Evolutionary conservation across 202 grass and related monocot genomes (phyloP).

Genomic region (Hordeum pubiflorum): DNA sequence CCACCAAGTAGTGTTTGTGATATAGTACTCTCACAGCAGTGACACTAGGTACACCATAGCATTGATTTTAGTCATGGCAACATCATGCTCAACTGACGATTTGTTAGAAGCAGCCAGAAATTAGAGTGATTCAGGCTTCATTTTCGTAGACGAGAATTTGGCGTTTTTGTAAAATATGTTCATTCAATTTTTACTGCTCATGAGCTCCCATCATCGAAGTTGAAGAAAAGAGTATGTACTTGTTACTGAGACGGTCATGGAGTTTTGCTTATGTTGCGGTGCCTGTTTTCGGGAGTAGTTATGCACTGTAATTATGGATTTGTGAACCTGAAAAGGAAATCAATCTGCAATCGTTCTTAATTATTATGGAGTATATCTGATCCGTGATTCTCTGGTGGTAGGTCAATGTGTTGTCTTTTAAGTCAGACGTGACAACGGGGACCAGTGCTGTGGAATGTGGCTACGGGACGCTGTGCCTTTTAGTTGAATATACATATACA

Average conservation of each 20-base stretch:
- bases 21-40: slow-evolving; percentile 41
- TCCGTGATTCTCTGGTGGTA: neutral
- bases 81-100: slow-evolving; percentile 32
- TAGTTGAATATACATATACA: neutral
- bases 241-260: neutral
- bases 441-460: neutral
- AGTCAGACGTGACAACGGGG: neutral
- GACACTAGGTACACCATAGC: slow-evolving; percentile 40
- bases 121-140: slow-evolving; percentile 33
- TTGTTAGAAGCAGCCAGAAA: slow-evolving; percentile 37
- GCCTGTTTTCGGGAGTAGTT: neutral
- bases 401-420: too few relatives aligned
- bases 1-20: slow-evolving; percentile 28
- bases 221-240: slow-evolving; percentile 7
- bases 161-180: slow-evolving; percentile 34
- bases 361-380: neutral
- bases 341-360: too few relatives aligned
- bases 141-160: slow-evolving; percentile 23
- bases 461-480: neutral
- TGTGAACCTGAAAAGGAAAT: neutral
- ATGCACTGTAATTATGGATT: neutral
- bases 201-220: slow-evolving; percentile 21
- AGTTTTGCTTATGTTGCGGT: neutral
- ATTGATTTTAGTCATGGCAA: slow-evolving; percentile 38
- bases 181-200: slow-evolving; percentile 36